A percentile compares a stretch with the other conserved stretches of the same genome.
These are phyloP conservation scores for Panaeolus cyanescens DNA, from an alignment of 768 basidiomycete genomes.

Conservation along the genomic window DNA sequence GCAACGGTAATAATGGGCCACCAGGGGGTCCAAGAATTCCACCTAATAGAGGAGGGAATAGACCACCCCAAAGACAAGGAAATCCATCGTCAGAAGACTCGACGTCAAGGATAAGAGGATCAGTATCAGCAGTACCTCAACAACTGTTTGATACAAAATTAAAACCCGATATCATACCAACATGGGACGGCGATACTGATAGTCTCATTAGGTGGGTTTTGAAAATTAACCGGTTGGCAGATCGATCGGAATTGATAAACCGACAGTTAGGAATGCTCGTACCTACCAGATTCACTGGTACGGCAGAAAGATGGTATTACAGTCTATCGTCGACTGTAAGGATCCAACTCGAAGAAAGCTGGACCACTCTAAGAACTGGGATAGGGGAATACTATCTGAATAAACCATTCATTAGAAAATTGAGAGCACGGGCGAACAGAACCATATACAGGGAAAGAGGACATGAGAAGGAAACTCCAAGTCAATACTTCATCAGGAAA, in stretches of 20 bases:
- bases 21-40: too few species aligned
- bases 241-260: slow-evolving; percentile 17
- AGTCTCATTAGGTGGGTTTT: slow-evolving; percentile 27
- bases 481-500: slow-evolving; percentile 36
- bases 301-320: slow-evolving; percentile 33
- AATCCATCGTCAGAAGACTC: too few species aligned
- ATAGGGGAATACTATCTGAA: slow-evolving; percentile 35
- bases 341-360: slow-evolving; percentile 20
- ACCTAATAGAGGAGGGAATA: too few species aligned
- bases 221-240: slow-evolving; percentile 25
- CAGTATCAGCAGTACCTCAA: too few species aligned
- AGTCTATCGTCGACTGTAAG: slow-evolving; percentile 14
- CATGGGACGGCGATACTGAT: slow-evolving; percentile 32
- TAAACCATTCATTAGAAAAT: slow-evolving; percentile 26
- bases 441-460: slow-evolving; percentile 28
- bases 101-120: too few species aligned
- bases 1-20: not conserved
- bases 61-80: too few species aligned
- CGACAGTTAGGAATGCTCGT: slow-evolving; percentile 31
- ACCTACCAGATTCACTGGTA: slow-evolving; percentile 24
- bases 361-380: slow-evolving; percentile 25
- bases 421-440: slow-evolving; percentile 25
- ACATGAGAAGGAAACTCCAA: slow-evolving; percentile 27
- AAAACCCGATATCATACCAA: slow-evolving; percentile 28
- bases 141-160: slow-evolving; percentile 33